Percentiles rank a stretch among this genome's conserved stretches.
Conservation (phyloP, 2,329 filamentous ascomycete genomes). For the Aspergillus felis region DNA sequence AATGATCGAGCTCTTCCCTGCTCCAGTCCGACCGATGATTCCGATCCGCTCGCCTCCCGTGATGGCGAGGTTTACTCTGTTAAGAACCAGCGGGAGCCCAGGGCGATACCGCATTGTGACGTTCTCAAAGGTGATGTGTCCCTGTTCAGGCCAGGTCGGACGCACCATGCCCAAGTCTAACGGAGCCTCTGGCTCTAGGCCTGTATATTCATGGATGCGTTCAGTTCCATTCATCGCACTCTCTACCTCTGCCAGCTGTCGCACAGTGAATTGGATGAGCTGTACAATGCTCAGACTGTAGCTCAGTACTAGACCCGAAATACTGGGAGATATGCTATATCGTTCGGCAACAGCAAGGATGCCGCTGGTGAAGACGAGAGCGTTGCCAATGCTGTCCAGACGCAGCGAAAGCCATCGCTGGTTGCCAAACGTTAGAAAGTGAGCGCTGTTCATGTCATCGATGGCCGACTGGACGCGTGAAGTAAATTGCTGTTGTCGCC, state of each 20-base stretch:
- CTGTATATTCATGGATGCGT: slow-evolving; percentile 70
- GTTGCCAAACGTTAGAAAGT: slow-evolving; percentile 89
- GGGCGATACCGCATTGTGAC: slow-evolving; percentile 68
- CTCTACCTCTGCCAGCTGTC: slow-evolving; percentile 69
- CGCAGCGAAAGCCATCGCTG: slow-evolving; percentile 85
- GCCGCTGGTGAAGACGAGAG: slow-evolving; percentile 80
- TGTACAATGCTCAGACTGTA: slow-evolving; percentile 92
- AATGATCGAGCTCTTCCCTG: slow-evolving; percentile 25
- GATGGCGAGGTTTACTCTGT: slow-evolving; percentile 18
- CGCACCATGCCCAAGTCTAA: slow-evolving; percentile 50
- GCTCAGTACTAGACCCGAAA: slow-evolving; percentile 77
- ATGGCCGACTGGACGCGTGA: slow-evolving; percentile 64
- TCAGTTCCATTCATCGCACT: slow-evolving; percentile 62
- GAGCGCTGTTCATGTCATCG: slow-evolving; percentile 87
- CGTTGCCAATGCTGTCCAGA: slow-evolving; percentile 75
- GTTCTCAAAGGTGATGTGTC: slow-evolving; percentile 67
- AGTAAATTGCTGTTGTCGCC: slow-evolving; percentile 70
- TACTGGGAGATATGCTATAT: slow-evolving; percentile 77
- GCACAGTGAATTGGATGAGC: slow-evolving; percentile 89
- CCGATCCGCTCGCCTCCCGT: slow-evolving; percentile 22
- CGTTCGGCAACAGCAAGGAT: slow-evolving; percentile 86
- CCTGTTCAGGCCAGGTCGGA: slow-evolving; percentile 72
- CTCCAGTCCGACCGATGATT: slow-evolving; percentile 28
- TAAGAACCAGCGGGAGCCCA: slow-evolving; percentile 52
- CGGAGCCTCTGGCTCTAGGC: slow-evolving; percentile 61